These are phyloP conservation scores for Xylaria flabelliformis DNA, from an alignment of 495 filamentous ascomycete species.

Conservation along the genomic window DNA sequence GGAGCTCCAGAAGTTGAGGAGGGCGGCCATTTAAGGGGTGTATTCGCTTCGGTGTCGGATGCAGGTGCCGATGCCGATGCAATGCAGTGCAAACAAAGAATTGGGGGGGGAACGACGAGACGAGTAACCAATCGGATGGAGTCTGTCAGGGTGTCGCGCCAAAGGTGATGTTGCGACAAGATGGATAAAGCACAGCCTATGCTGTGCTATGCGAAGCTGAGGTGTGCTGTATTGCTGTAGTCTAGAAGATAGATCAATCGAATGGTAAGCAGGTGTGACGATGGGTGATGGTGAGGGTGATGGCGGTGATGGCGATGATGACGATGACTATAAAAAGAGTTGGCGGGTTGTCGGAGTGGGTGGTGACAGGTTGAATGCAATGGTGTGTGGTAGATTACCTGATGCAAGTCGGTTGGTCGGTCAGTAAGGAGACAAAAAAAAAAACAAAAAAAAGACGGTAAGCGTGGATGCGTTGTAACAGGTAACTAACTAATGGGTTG, in stretches of 20 bases:
- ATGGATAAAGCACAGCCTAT: not conserved
- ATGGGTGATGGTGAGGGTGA: not conserved
- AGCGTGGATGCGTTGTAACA: not conserved
- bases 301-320: not conserved
- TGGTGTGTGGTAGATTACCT: not conserved
- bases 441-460: not conserved
- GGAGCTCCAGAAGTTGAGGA: slow-evolving; percentile 17
- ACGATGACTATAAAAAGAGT: not conserved
- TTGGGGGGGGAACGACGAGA: not conserved
- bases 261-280: not conserved
- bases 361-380: not conserved
- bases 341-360: not conserved
- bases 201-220: not conserved
- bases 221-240: not conserved
- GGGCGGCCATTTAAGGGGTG: slow-evolving; percentile 15
- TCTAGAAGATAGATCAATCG: not conserved
- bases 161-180: not conserved
- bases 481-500: too few relatives aligned
- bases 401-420: not conserved
- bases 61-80: slow-evolving; percentile 10
- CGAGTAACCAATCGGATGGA: not conserved
- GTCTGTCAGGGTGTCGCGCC: slow-evolving; percentile 3
- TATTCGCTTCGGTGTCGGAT: not conserved
- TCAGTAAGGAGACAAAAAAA: not conserved
- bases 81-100: slow-evolving; percentile 14